These are phyloP conservation scores for Lathyrus sativus DNA, from an alignment of 306 rosid genomes.

Conservation along the genomic window DNA sequence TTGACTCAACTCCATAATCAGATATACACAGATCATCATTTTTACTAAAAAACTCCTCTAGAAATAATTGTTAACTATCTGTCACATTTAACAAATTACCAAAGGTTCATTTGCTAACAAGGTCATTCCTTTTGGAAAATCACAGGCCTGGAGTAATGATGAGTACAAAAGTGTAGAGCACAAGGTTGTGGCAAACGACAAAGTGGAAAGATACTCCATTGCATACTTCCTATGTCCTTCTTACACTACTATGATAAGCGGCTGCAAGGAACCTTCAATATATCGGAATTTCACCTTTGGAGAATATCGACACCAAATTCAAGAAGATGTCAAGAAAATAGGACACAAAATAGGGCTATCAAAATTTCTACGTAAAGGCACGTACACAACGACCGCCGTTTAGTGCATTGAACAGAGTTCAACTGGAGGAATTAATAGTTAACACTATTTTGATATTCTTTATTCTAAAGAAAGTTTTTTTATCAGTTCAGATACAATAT, in stretches of 20 bases:
- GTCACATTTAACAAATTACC: constrained; percentile 1
- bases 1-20: constrained; percentile 20
- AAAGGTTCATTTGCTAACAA: constrained; percentile 35
- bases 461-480: constrained; percentile 5
- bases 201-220: constrained; percentile 68
- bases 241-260: constrained; percentile 62
- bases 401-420: constrained; percentile 15
- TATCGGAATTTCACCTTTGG: constrained; percentile 78
- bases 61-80: not conserved
- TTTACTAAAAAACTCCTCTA: not conserved
- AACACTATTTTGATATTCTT: constrained; percentile 23
- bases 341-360: constrained; percentile 83
- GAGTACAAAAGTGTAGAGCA: constrained; percentile 85
- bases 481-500: constrained; percentile 6
- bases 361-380: constrained; percentile 53
- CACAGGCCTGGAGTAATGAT: constrained; percentile 93
- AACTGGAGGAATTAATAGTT: constrained; percentile 8
- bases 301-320: constrained; percentile 73
- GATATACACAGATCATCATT: constrained; percentile 33
- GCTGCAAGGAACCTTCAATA: constrained; percentile 68
- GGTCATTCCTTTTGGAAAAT: constrained; percentile 30
- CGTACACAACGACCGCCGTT: constrained; percentile 16
- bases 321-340: constrained; percentile 67
- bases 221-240: constrained; percentile 93
- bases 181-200: constrained; percentile 65